Evolutionary conservation across 2,329 filamentous ascomycete genomes (phyloP), one percentile per base, ranked within the genome.

Genomic region (Colletotrichum shisoi): DNA sequence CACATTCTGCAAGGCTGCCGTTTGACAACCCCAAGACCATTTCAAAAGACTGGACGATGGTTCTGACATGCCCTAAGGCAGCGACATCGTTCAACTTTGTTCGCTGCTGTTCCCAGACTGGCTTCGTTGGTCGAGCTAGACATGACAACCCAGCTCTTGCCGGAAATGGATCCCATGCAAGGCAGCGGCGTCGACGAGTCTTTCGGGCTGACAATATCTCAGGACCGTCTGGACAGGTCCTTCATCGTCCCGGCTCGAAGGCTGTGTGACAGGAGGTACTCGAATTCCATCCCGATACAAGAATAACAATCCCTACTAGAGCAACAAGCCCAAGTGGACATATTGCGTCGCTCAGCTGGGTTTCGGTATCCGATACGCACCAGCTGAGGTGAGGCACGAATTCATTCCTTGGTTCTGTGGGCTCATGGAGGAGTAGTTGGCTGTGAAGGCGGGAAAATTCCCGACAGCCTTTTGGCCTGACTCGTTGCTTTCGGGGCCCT

Each of bases 1-100:
- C 49, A 56, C 52, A n/a, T 57, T 51, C 45, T 62, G 65, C 62
- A 66, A 68, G 56, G 62, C 65, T 68, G 56, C 34, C 15, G 56
- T 57, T 59, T 64, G 44, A 58, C 48, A 11, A 44, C 34, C 46
- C 34, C 53, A 44, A 15, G 34, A 39, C 53, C n/a, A 46, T n/a
- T 21, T 34, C 40, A 46, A 51, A 62, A 66, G 27, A 64, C 40
- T 42, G 52, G 46, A 45, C 15, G 44, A 63, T 45, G 21, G 21
- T 5, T 21, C 57, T 48, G 48, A 7, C 44, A 37, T n/a, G 15
- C 15, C 19, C 40, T 58, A 67, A 59, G 58, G 54, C 64, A 46
- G 60, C 60, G 39, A 48, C 39, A 19, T 15, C 44, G 42, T 31
- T 8, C 12, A 46, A 37, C n/a, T 44, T 34, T 37, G 15, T 31